phyloP scores from a whole-genome alignment of 345 rosid species.

The Sisymbrium irio region DNA sequence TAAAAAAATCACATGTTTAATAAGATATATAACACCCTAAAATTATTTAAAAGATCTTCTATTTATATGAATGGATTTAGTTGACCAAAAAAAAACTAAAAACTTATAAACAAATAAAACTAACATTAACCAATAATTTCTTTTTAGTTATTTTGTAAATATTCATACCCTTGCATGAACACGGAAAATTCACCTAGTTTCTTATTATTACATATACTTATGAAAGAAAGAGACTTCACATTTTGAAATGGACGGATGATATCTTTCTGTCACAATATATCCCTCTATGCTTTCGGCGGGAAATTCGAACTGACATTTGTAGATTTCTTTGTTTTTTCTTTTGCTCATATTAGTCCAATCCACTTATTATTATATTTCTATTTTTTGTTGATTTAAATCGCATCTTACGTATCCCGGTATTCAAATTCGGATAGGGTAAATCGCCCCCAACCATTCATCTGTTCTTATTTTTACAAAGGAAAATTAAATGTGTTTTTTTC shows the following conservation, averaged over 20 bases:
- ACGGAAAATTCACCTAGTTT: too few species aligned
- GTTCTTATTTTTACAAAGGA: not conserved
- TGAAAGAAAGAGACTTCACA: constrained; percentile 3
- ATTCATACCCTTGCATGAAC: too few species aligned
- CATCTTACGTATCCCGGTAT: constrained; percentile 5
- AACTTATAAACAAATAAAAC: too few species aligned
- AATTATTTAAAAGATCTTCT: too few species aligned
- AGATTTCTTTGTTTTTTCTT: constrained; percentile 15
- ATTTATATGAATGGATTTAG: too few species aligned
- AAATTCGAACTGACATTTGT: constrained; percentile 36
- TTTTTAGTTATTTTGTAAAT: too few species aligned
- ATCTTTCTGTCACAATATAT: constrained; percentile 16
- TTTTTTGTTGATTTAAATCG: not conserved
- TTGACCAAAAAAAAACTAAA: too few species aligned
- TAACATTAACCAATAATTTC: too few species aligned
- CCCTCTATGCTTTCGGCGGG: constrained; percentile 31
- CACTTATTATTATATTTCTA: not conserved
- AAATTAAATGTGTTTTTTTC: not conserved
- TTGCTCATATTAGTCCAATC: not conserved
- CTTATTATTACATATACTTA: not conserved
- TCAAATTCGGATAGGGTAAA: constrained; percentile 19
- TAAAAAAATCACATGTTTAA: too few species aligned
- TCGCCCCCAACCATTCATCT: constrained; percentile 26
- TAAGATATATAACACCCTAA: too few species aligned
- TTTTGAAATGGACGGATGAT: constrained; percentile 32